Conservation (phyloP, 805 yeast species). For the Maudiozyma barnettii region DNA sequence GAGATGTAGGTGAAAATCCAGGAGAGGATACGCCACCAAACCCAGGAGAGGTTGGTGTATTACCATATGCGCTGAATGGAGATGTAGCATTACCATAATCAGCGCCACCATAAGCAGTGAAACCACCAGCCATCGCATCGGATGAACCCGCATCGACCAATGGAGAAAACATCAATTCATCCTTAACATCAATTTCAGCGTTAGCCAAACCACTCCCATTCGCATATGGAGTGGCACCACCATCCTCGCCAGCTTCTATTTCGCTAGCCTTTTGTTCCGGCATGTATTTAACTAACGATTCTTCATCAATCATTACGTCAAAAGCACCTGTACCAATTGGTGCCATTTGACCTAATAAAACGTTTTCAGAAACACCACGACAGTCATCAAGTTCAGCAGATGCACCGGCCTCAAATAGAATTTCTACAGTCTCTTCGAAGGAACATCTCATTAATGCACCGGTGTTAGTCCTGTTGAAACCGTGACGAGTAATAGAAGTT, state of each 20-base stretch:
- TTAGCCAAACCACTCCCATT: constrained; percentile 50
- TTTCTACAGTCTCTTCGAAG: constrained; percentile 98
- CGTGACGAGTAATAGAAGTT: constrained; percentile 98
- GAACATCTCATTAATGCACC: constrained; percentile 99
- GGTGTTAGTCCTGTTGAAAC: constrained; percentile 96
- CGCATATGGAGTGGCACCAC: constrained; percentile 90
- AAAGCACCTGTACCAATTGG: constrained; percentile 98
- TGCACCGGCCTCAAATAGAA: constrained; percentile 94
- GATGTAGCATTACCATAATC: constrained; percentile 52
- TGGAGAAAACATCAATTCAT: constrained; percentile 86
- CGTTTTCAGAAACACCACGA: constrained; percentile 96
- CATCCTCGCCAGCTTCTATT: constrained; percentile 45
- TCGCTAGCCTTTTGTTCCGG: constrained; percentile 34
- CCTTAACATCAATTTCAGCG: constrained; percentile 52
- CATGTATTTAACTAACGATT: constrained; percentile 51
- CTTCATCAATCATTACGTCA: constrained; percentile 90
- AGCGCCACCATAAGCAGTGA: constrained; percentile 81
- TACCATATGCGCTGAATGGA: constrained; percentile 40
- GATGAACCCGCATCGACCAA: constrained; percentile 75
- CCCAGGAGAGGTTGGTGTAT: constrained; percentile 52
- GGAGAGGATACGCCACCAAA: constrained; percentile 53
- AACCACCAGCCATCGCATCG: constrained; percentile 69
- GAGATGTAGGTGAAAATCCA: constrained; percentile 66
- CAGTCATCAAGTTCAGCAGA: constrained; percentile 97
- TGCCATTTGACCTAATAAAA: constrained; percentile 95